Evolutionary conservation across 1,139 yeast genomes (phyloP).

Genomic region (Scheffersomyces lignicola): DNA sequence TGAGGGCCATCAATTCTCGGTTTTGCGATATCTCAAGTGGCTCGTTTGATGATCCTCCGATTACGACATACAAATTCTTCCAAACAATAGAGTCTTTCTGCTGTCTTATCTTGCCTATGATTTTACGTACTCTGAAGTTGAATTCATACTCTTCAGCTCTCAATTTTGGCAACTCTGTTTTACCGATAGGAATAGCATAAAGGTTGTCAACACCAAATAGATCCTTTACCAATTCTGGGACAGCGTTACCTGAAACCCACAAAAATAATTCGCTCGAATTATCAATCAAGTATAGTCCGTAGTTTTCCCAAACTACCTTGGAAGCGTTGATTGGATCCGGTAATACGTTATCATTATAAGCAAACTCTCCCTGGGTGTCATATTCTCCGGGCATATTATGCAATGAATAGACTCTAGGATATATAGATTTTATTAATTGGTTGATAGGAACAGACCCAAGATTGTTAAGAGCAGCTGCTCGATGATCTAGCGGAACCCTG

Average conservation of each 20-base stretch:
- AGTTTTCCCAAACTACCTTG: slow-evolving; percentile 70
- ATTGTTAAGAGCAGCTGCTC: slow-evolving; percentile 85
- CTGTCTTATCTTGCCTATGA: slow-evolving; percentile 77
- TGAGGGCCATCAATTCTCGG: slow-evolving; percentile 77
- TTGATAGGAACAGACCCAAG: slow-evolving; percentile 81
- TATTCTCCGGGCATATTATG: slow-evolving; percentile 94
- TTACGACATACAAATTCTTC: slow-evolving; percentile 81
- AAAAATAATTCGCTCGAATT: slow-evolving; percentile 83
- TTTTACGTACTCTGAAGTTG: slow-evolving; percentile 78
- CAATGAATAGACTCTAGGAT: slow-evolving; percentile 85
- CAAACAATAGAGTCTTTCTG: slow-evolving; percentile 72
- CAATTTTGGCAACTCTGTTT: slow-evolving; percentile 78
- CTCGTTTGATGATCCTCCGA: slow-evolving; percentile 82
- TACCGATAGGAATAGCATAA: slow-evolving; percentile 74
- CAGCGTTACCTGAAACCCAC: slow-evolving; percentile 95
- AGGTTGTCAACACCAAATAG: slow-evolving; percentile 79
- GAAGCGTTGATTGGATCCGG: slow-evolving; percentile 89
- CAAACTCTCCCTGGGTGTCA: slow-evolving; percentile 60
- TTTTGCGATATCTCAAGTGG: slow-evolving; percentile 62
- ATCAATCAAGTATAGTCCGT: slow-evolving; percentile 87
- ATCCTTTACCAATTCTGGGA: slow-evolving; percentile 80
- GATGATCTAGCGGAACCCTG: slow-evolving; percentile 87
- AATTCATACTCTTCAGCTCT: slow-evolving; percentile 64
- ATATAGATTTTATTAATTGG: slow-evolving; percentile 76
- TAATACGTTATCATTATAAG: slow-evolving; percentile 57